These are phyloP conservation scores for Heliamphora pulchella DNA, from an alignment of 179 eudicot species.

Conservation along the genomic window DNA sequence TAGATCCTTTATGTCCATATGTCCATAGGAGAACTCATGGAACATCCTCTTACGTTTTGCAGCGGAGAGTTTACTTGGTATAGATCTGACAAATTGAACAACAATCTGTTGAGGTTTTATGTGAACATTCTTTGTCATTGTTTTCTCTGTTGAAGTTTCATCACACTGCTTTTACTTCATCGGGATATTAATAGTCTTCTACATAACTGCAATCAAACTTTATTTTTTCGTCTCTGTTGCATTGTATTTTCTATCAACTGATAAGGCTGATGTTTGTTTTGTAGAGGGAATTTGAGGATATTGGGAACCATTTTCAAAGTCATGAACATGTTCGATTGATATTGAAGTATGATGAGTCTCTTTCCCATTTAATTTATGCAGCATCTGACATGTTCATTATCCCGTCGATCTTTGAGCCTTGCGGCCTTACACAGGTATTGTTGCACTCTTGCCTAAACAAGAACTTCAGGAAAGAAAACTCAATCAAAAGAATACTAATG, in stretches of 20 bases:
- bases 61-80: not conserved
- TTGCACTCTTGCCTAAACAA: not conserved
- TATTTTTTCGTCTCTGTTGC: not conserved
- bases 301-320: constrained; percentile 57
- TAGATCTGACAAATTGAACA: constrained; percentile 6
- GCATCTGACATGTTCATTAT: constrained; percentile 91
- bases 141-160: not conserved
- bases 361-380: constrained; percentile 77
- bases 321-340: constrained; percentile 60
- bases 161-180: not conserved
- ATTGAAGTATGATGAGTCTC: constrained; percentile 82
- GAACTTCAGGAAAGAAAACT: not conserved
- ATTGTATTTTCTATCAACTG: constrained; percentile 15
- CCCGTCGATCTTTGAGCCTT: constrained; percentile 94
- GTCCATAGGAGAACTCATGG: not conserved
- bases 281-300: constrained; percentile 85
- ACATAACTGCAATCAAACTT: not conserved
- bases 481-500: not conserved
- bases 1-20: not conserved
- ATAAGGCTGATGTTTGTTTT: constrained; percentile 13
- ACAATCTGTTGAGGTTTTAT: not conserved
- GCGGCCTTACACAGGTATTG: constrained; percentile 94
- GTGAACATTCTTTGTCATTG: not conserved
- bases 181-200: not conserved
- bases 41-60: not conserved